Percentiles rank a stretch among this genome's conserved stretches.
Conservation (phyloP, 2,329 filamentous ascomycete species). For the Ophiostoma quercus region DNA sequence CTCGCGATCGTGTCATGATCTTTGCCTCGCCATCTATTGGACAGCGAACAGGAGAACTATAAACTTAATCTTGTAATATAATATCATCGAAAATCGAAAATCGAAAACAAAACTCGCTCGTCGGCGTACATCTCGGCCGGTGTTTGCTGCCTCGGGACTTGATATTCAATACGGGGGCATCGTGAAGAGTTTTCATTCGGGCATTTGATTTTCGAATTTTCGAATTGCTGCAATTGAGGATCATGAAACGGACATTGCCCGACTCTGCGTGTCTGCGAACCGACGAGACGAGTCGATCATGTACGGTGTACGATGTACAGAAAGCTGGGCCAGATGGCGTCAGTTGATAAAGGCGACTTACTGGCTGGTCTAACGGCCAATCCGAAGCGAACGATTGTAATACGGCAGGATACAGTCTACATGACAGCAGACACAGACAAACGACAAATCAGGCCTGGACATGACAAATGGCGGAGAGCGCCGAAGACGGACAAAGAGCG, state of each 20-base stretch:
- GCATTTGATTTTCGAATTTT: background rate
- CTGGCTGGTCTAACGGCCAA: background rate
- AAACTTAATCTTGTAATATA: conserved; percentile 1
- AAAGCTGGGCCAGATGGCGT: background rate
- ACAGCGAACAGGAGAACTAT: conserved; percentile 18
- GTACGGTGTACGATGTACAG: background rate
- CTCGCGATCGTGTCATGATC: conserved; percentile 18
- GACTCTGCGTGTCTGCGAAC: background rate
- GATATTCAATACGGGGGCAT: background rate
- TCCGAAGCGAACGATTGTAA: conserved; percentile 1
- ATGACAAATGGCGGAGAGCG: background rate
- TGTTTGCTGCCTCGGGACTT: background rate
- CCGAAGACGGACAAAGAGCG: conserved; percentile 6
- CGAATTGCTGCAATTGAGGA: background rate
- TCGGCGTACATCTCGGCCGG: background rate
- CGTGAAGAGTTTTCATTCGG: background rate
- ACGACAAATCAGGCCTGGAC: background rate
- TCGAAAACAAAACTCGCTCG: no score
- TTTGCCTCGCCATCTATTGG: conserved; percentile 19
- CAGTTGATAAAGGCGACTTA: background rate
- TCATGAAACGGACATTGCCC: background rate
- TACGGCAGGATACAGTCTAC: background rate
- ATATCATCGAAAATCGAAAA: no score
- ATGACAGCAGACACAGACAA: background rate
- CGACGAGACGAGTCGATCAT: no score